These are phyloP conservation scores for Aureococcus anophagefferens DNA, from an alignment of 108 stramenopile genomes.

Conservation along the genomic window DNA sequence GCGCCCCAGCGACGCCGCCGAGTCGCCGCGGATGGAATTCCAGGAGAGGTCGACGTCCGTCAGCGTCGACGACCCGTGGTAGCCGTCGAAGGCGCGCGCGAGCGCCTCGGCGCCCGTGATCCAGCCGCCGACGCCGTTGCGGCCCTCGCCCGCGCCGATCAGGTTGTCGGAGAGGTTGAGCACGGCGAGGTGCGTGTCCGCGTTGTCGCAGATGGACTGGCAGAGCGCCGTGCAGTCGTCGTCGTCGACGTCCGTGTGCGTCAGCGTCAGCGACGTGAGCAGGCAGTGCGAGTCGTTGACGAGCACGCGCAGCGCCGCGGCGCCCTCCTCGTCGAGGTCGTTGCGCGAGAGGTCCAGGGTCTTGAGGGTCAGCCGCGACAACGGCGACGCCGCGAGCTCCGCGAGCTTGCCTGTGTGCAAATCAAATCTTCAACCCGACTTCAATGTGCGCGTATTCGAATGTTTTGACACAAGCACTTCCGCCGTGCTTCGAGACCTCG, in stretches of 20 bases:
- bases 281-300: neutral
- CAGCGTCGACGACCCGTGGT: constrained; percentile 2
- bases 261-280: neutral
- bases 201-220: neutral
- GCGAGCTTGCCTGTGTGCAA: too few species aligned
- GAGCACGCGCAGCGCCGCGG: neutral
- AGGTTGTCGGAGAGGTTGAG: neutral
- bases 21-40: constrained; percentile 20
- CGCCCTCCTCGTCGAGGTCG: neutral
- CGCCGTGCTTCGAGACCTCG: too few species aligned
- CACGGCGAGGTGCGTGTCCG: neutral
- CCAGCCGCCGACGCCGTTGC: neutral
- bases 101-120: constrained; percentile 17
- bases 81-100: neutral
- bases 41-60: constrained; percentile 17
- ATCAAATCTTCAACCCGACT: too few species aligned
- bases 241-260: neutral
- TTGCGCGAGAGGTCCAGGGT: neutral
- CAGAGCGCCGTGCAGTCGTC: neutral
- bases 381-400: too few species aligned
- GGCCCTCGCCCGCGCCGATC: neutral
- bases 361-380: too few species aligned
- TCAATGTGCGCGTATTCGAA: too few species aligned
- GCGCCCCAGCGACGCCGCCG: constrained; percentile 11
- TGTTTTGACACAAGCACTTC: too few species aligned